Percentiles rank a stretch among this genome's conserved stretches.
Conservation (phyloP, 345 rosid genomes). For the Capsella bursapastoris region DNA sequence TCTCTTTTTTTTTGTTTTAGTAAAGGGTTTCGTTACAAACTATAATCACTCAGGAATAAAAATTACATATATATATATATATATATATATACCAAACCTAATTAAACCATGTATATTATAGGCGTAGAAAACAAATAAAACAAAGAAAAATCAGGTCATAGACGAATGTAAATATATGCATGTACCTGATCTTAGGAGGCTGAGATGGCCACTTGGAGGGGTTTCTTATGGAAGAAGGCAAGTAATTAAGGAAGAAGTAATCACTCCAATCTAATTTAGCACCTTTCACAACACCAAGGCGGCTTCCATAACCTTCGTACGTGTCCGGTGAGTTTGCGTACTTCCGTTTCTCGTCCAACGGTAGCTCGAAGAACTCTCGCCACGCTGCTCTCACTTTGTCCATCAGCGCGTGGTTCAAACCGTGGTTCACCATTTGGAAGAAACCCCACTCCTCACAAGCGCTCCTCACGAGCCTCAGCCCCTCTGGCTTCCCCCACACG, state of each 20-base stretch:
- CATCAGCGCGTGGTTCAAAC: conserved; percentile 66
- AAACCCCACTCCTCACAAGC: conserved; percentile 93
- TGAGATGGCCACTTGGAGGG: conserved; percentile 76
- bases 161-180: not conserved
- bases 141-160: not conserved
- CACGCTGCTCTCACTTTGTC: conserved; percentile 55
- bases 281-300: conserved; percentile 78
- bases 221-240: conserved; percentile 57
- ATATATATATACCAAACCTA: not conserved
- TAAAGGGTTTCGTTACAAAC: conserved; percentile 11
- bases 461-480: conserved; percentile 44
- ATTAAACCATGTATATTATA: not conserved
- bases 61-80: not conserved
- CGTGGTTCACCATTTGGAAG: conserved; percentile 92
- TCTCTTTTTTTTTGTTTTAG: not conserved
- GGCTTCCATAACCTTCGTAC: conserved; percentile 96
- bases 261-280: conserved; percentile 96
- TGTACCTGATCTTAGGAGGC: conserved; percentile 72
- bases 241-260: conserved; percentile 75
- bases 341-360: conserved; percentile 64
- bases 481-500: conserved; percentile 35
- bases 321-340: conserved; percentile 80
- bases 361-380: conserved; percentile 76
- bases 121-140: not conserved
- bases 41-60: not conserved